Evolutionary conservation across 352 stramenopile species (phyloP), one percentile per base, ranked within the genome.

Genomic region (Globisporangium viniferum): DNA sequence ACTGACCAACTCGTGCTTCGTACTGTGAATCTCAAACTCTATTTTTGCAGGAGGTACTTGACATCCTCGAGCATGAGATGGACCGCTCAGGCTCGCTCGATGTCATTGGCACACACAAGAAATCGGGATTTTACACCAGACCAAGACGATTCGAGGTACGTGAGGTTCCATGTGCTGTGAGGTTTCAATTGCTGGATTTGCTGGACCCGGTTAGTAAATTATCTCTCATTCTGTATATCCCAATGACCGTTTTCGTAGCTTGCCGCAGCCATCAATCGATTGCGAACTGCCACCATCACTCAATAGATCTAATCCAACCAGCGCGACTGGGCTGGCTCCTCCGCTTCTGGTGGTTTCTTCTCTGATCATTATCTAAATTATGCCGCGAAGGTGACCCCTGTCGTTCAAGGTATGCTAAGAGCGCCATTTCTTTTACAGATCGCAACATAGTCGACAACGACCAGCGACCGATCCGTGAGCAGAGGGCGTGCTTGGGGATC

Each of bases 241-340:
- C 31, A 41, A 12, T 65, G 18, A n/a, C 59, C 56, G 61, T 31
- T 57, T 59, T 69, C 70, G 12, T 62, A 97, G 86, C 59, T 97
- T 64, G 90, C 90, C n/a, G 89, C 89, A 10, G 89, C 89, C 44
- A 85, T 97, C 59, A 97, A 97, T 59, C 85, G 89, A 36, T 70
- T 97, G n/a, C 80, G 91, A 58, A 86, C 73, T 59, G 86, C 84
- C 36, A 88, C 75, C 27, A 81, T 93, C 58, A 90, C 69, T 8
- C 82, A 93, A 74, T 89, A 90, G 64, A 70, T 15, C 48, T n/a
- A 14, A 39, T 18, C 41, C 2, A 15, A 12, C 31, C 15, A 57
- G 31, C 27, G 29, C 18, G 10, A 15, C 12, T 46, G 9, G 36
- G 1, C 5, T 46, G 36, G 9, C 0, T 46, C 12, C 36, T 46